Conservation (phyloP, 257 asterid genomes). For the Solanum bulbocastanum region DNA sequence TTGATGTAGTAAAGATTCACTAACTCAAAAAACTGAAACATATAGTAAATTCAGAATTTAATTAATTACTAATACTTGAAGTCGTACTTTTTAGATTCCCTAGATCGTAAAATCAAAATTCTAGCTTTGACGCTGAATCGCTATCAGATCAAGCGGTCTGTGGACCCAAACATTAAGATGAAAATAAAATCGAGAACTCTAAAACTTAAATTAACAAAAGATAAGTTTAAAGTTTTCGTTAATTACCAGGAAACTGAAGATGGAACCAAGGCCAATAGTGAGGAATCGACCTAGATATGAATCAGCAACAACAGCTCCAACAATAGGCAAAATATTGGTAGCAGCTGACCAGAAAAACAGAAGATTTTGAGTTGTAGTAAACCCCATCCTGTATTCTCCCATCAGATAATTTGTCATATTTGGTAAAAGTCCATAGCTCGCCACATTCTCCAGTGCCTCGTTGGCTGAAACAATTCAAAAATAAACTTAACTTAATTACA, state of each 20-base stretch:
- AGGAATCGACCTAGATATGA: conserved; percentile 55
- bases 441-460: conserved; percentile 54
- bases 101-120: not conserved
- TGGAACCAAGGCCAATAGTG: not conserved
- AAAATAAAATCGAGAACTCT: too few relatives aligned
- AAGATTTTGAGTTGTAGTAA: conserved; percentile 21
- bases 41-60: not conserved
- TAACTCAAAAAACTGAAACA: too few relatives aligned
- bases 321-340: conserved; percentile 49
- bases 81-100: not conserved
- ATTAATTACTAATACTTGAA: not conserved
- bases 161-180: too few relatives aligned
- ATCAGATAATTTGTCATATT: conserved; percentile 52
- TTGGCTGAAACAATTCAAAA: conserved; percentile 30
- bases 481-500: not conserved
- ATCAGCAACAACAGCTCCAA: conserved; percentile 32
- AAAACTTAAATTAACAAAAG: too few relatives aligned
- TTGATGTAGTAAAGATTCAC: too few relatives aligned
- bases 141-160: not conserved
- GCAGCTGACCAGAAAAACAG: conserved; percentile 56
- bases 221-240: not conserved
- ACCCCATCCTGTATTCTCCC: conserved; percentile 36
- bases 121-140: too few relatives aligned
- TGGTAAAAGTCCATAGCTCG: conserved; percentile 47
- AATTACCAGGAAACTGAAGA: not conserved